Conservation (phyloP, 768 basidiomycete genomes). For the Trametes sanguinea region DNA sequence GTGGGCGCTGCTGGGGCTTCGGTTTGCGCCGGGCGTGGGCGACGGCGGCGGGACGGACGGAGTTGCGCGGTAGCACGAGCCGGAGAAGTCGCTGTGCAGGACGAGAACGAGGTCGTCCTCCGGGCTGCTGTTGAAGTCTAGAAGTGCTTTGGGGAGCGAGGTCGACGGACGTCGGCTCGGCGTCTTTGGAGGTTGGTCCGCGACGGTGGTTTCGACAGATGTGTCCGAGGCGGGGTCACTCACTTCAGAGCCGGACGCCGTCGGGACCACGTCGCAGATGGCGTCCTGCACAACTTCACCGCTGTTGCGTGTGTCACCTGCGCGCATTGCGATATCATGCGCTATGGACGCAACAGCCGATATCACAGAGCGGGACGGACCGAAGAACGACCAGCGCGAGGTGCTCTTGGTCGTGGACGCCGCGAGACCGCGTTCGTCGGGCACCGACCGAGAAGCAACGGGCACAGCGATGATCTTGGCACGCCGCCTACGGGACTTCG, state of each 20-base stretch:
- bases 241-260: neutral
- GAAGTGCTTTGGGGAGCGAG: conserved; percentile 11
- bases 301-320: neutral
- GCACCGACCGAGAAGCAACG: neutral
- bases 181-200: neutral
- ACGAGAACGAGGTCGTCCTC: conserved; percentile 25
- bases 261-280: neutral
- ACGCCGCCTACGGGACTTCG: conserved; percentile 14
- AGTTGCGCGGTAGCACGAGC: conserved; percentile 7
- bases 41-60: neutral
- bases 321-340: neutral
- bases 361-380: neutral
- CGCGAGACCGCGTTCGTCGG: neutral
- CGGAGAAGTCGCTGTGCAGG: conserved; percentile 19
- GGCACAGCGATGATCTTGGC: conserved; percentile 18
- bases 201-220: neutral
- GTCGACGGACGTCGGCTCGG: neutral
- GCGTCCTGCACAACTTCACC: neutral
- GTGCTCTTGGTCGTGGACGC: conserved; percentile 1
- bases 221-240: neutral
- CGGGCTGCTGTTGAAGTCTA: conserved; percentile 15
- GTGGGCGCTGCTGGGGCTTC: conserved; percentile 12
- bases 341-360: neutral
- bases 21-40: neutral
- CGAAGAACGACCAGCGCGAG: conserved; percentile 6